Evolutionary conservation across 139 green algal species (phyloP).

Genomic region (Chlorella sp.): DNA sequence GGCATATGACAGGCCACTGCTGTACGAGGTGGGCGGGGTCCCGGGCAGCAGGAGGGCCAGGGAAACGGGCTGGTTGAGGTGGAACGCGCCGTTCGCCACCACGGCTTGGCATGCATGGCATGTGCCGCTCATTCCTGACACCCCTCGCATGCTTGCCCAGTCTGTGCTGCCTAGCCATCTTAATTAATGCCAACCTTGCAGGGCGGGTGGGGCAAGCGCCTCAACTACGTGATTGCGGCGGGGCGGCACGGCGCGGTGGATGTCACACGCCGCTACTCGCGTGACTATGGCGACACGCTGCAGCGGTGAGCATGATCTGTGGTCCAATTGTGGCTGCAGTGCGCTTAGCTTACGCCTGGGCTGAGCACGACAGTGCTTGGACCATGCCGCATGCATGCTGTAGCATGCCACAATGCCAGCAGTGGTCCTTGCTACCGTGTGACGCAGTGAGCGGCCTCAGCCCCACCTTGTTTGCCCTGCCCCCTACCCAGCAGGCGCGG

Average conservation of each 20-base stretch:
- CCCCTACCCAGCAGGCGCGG: background rate
- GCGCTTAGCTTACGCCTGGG: no score
- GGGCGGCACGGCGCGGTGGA: conserved; percentile 60
- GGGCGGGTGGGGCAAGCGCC: conserved; percentile 84
- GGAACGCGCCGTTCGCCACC: background rate
- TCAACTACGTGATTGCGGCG: conserved; percentile 76
- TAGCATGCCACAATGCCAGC: no score
- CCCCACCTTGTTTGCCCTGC: background rate
- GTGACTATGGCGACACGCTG: conserved; percentile 34
- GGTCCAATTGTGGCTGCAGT: no score
- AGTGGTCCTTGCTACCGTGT: background rate
- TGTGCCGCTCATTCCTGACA: background rate
- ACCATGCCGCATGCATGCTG: no score
- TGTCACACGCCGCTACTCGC: conserved; percentile 74
- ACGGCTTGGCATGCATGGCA: background rate
- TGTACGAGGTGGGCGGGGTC: conserved; percentile 65
- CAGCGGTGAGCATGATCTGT: conserved; percentile 22
- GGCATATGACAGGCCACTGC: conserved; percentile 69
- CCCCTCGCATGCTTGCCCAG: background rate
- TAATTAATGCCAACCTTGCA: conserved; percentile 38
- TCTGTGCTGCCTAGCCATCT: no score
- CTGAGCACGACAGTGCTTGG: no score
- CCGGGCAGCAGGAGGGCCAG: no score
- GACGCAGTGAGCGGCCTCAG: background rate
- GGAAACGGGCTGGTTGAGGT: background rate